A percentile compares a stretch with the other conserved stretches of the same genome.
These are phyloP conservation scores for Albizia julibrissin DNA, from an alignment of 306 rosid genomes.

Conservation along the genomic window DNA sequence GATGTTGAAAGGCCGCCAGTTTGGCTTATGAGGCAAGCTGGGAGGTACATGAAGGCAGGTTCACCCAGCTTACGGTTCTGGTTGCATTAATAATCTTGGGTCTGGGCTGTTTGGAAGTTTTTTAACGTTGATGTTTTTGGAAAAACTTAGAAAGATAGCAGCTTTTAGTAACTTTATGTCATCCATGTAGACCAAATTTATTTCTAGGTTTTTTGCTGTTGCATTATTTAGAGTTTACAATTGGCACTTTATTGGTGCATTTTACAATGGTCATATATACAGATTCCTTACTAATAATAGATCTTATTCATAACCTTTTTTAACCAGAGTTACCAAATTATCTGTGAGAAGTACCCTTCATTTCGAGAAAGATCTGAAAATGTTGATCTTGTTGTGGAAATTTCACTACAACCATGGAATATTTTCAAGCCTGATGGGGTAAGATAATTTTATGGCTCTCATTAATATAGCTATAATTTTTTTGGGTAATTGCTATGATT, in stretches of 20 bases:
- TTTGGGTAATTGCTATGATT: background rate
- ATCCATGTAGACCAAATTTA: background rate
- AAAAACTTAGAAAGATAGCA: background rate
- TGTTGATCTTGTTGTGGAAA: slow-evolving; percentile 90
- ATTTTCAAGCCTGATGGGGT: slow-evolving; percentile 99
- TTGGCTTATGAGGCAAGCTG: slow-evolving; percentile 99
- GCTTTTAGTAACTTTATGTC: slow-evolving; percentile 12
- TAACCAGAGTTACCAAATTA: slow-evolving; percentile 79
- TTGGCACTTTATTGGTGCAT: background rate
- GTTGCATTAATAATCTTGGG: background rate
- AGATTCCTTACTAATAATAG: background rate
- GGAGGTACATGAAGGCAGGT: slow-evolving; percentile 99
- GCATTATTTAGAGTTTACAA: background rate
- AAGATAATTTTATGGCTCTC: slow-evolving; percentile 34
- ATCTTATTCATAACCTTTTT: slow-evolving; percentile 34
- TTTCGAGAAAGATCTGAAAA: slow-evolving; percentile 95
- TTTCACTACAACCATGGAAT: slow-evolving; percentile 93
- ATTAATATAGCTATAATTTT: background rate
- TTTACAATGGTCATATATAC: background rate
- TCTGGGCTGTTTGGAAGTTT: background rate
- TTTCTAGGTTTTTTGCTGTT: slow-evolving; percentile 10
- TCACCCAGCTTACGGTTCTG: slow-evolving; percentile 39
- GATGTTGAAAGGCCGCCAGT: slow-evolving; percentile 96
- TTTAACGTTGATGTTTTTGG: background rate
- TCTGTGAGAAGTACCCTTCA: slow-evolving; percentile 93